A percentile compares a stretch with the other conserved stretches of the same genome.
phyloP scores from a whole-genome alignment of 768 basidiomycete genomes.

The Mycena epipterygia region DNA sequence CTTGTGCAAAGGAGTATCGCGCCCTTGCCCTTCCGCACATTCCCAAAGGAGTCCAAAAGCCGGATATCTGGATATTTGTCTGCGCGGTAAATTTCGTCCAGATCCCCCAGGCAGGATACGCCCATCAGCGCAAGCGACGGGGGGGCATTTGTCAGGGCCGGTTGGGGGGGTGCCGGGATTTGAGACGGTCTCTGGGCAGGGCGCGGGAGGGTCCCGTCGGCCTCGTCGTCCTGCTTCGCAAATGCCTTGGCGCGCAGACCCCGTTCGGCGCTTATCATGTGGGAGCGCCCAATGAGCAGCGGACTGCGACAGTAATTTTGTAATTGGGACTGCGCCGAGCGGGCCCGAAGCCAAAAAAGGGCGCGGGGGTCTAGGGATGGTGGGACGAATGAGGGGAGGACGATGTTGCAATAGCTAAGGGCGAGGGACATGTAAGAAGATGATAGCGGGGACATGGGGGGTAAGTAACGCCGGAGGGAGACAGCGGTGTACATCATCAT shows the following conservation, averaged over 20 bases:
- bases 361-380: conserved; percentile 40
- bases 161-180: conserved; percentile 11
- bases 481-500: conserved; percentile 73
- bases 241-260: conserved; percentile 59
- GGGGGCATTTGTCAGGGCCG: background rate
- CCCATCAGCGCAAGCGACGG: conserved; percentile 65
- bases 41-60: conserved; percentile 38
- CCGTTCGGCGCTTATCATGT: conserved; percentile 60
- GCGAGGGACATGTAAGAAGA: conserved; percentile 71
- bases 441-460: conserved; percentile 39
- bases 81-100: conserved; percentile 68
- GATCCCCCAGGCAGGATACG: conserved; percentile 70
- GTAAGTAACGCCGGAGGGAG: conserved; percentile 63
- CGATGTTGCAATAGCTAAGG: conserved; percentile 68
- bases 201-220: conserved; percentile 48
- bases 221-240: conserved; percentile 67
- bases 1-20: conserved; percentile 61
- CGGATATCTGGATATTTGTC: conserved; percentile 53
- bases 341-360: conserved; percentile 68
- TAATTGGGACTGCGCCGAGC: conserved; percentile 63
- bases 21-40: background rate
- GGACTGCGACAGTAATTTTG: conserved; percentile 56
- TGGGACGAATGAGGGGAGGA: conserved; percentile 66
- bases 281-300: conserved; percentile 58
- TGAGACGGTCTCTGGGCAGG: conserved; percentile 27